Percentiles rank a stretch among this genome's conserved stretches.
Evolutionary conservation across 306 rosid genomes (phyloP).

Genomic region (Glycine soja): DNA sequence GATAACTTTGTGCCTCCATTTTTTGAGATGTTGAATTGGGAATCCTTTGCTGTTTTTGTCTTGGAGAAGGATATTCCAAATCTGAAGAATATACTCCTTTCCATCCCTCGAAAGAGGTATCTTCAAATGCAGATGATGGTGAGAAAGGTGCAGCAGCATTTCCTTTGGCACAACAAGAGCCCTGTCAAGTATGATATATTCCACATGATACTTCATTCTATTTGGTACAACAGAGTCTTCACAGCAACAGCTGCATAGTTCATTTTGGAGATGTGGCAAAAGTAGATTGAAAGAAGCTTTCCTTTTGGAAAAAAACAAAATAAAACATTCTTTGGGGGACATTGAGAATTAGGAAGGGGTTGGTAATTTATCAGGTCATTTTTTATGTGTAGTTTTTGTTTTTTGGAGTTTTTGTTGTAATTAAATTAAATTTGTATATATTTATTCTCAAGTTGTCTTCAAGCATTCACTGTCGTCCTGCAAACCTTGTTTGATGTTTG

Average conservation of each 20-base stretch:
- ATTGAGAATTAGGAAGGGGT: too few species aligned
- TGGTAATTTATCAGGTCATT: too few species aligned
- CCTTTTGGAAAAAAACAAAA: too few species aligned
- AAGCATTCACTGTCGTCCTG: too few species aligned
- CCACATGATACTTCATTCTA: slow-evolving; percentile 89
- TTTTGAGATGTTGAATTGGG: slow-evolving; percentile 84
- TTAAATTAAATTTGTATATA: too few species aligned
- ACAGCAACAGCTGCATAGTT: slow-evolving; percentile 48
- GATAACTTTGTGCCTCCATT: slow-evolving; percentile 95
- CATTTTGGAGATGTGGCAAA: too few species aligned
- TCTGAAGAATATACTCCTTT: slow-evolving; percentile 76
- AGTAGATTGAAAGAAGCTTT: too few species aligned
- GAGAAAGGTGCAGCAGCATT: slow-evolving; percentile 82
- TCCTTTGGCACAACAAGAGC: slow-evolving; percentile 74
- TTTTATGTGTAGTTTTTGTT: too few species aligned
- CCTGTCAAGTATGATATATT: slow-evolving; percentile 89
- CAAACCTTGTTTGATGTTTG: too few species aligned
- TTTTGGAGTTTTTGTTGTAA: too few species aligned
- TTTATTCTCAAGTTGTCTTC: too few species aligned
- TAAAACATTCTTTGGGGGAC: too few species aligned
- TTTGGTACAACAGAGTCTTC: slow-evolving; percentile 84
- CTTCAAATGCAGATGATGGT: slow-evolving; percentile 77
- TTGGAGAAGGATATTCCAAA: slow-evolving; percentile 84
- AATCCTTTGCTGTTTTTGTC: slow-evolving; percentile 84
- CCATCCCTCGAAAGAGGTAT: slow-evolving; percentile 72